Evolutionary conservation across 1,284 basidiomycete genomes (phyloP).

Genomic region (Mixia osmundae): DNA sequence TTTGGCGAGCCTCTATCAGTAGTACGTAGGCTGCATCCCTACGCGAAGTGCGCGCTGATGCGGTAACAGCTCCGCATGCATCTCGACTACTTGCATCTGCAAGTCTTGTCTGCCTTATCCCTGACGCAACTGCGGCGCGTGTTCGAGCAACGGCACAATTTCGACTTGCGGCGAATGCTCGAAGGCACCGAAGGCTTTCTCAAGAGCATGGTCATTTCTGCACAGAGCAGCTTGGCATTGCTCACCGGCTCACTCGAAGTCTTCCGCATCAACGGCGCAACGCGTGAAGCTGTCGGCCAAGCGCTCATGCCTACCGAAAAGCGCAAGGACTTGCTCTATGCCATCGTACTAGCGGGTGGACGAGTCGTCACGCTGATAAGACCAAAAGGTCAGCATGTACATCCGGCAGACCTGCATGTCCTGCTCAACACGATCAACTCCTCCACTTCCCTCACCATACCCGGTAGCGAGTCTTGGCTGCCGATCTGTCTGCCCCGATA

Average conservation of each 20-base stretch:
- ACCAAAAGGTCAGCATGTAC: constrained; percentile 78
- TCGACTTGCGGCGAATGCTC: constrained; percentile 63
- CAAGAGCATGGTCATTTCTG: constrained; percentile 1
- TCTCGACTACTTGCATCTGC: constrained; percentile 79
- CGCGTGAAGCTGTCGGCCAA: constrained; percentile 6
- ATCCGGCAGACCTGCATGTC: constrained; percentile 39
- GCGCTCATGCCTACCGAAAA: constrained; percentile 1
- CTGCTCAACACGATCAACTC: constrained; percentile 21
- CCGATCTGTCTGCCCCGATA: constrained; percentile 91
- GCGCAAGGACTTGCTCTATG: constrained; percentile 46
- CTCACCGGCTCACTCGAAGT: constrained; percentile 2
- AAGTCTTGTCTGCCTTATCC: constrained; percentile 73
- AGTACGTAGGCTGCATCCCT: constrained; percentile 31
- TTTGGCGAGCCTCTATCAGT: constrained; percentile 87
- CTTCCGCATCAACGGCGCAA: not conserved
- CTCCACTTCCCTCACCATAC: constrained; percentile 35
- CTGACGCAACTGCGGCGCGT: constrained; percentile 57
- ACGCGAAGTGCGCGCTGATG: not conserved
- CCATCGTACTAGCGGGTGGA: constrained; percentile 53
- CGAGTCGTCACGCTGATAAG: constrained; percentile 68
- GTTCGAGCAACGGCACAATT: constrained; percentile 71
- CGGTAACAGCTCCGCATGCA: constrained; percentile 60
- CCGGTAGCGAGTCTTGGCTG: constrained; percentile 65
- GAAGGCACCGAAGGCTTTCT: constrained; percentile 9
- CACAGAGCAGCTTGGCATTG: constrained; percentile 2